Conservation (phyloP, 331 rosid species). For the Quercus tomentella region DNA sequence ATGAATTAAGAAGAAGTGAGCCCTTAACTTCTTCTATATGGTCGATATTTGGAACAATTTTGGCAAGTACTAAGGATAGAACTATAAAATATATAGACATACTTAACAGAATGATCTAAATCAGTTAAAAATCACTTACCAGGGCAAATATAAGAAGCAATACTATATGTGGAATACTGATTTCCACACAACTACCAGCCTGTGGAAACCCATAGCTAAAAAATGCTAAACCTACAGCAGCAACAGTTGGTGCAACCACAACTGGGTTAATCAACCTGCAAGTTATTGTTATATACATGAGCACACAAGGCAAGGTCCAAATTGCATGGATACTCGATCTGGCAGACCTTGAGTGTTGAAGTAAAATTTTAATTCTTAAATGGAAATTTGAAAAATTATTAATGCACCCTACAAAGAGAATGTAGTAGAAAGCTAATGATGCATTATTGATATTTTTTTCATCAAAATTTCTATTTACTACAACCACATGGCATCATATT, state of each 20-base stretch:
- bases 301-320: background rate
- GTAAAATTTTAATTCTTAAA: background rate
- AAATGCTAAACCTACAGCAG: slow-evolving; percentile 93
- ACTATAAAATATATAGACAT: background rate
- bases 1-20: slow-evolving; percentile 16
- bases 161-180: slow-evolving; percentile 75
- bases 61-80: background rate
- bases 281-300: background rate
- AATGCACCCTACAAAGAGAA: background rate
- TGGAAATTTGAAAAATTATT: background rate
- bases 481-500: background rate
- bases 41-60: slow-evolving; percentile 4
- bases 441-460: background rate
- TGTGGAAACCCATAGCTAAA: slow-evolving; percentile 97
- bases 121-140: slow-evolving; percentile 41
- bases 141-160: slow-evolving; percentile 73
- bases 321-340: background rate
- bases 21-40: background rate
- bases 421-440: background rate
- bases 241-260: slow-evolving; percentile 96
- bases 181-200: slow-evolving; percentile 90
- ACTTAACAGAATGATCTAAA: slow-evolving; percentile 2
- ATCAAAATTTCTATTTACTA: background rate
- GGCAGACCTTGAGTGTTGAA: background rate
- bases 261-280: slow-evolving; percentile 84